Conservation (phyloP, 2,329 filamentous ascomycete genomes). For the Celoporthe dispersa region DNA sequence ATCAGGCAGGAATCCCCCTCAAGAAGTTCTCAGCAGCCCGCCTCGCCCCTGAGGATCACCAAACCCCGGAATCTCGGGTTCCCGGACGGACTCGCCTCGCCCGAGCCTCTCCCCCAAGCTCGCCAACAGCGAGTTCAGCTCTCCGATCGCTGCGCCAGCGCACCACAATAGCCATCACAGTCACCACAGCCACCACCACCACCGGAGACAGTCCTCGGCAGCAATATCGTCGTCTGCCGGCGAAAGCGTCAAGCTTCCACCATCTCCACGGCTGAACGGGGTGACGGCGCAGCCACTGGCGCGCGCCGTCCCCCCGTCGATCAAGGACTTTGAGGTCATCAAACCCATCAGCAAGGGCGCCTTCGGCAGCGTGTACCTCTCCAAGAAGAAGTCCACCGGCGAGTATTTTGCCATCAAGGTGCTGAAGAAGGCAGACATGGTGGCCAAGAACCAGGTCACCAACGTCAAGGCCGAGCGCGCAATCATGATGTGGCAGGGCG, state of each 20-base stretch:
- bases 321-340: constrained; percentile 99
- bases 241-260: constrained; percentile 67
- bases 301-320: constrained; percentile 88
- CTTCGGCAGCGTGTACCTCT: constrained; percentile 96
- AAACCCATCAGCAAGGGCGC: constrained; percentile 99
- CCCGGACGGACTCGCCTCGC: constrained; percentile 74
- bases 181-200: constrained; percentile 47
- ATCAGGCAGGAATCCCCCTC: constrained; percentile 89
- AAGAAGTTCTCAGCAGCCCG: constrained; percentile 67
- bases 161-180: constrained; percentile 51
- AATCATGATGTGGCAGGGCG: constrained; percentile 99
- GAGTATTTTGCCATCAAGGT: constrained; percentile 99
- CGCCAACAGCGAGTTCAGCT: constrained; percentile 79
- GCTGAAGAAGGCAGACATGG: constrained; percentile 99
- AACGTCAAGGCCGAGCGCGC: constrained; percentile 98
- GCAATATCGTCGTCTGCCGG: constrained; percentile 65
- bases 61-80: constrained; percentile 73
- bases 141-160: constrained; percentile 64
- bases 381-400: constrained; percentile 97
- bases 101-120: constrained; percentile 89
- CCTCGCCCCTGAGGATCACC: constrained; percentile 82
- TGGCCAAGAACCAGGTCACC: constrained; percentile 98
- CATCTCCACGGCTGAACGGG: constrained; percentile 81
- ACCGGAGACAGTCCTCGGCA: constrained; percentile 89
- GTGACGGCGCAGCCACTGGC: constrained; percentile 81